Evolutionary conservation across 2,329 filamentous ascomycete species (phyloP), one percentile per base, ranked within the genome.

Genomic region (Fusarium mexicanum): DNA sequence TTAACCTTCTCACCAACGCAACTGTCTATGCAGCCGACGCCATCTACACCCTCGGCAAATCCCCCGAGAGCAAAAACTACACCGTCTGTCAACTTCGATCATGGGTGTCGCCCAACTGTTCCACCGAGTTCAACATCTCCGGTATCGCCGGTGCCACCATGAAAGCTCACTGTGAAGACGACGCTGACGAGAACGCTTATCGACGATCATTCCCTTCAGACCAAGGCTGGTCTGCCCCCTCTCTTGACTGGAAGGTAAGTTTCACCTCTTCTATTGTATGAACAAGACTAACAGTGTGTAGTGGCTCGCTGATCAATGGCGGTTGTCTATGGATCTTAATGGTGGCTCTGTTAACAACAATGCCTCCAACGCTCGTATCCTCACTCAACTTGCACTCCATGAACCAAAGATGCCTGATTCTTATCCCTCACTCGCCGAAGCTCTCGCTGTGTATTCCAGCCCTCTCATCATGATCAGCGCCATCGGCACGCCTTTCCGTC

Each of bases 391-490:
- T 18, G 85, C 89, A 10, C 85, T 89, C 0, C 57, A 61, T 0
- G 37, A 79, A 8, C 80, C 82, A 1, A 59, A 65, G 0, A 85
- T 94, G 2, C 83, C 87, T 40, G 80, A 85, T 1, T 77, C 81
- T 0, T 80, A 91, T 0, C 94, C 94, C 0, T 93, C 91, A 6
- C 86, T 93, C n/a, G 91, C 90, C 0, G 94, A 96, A 81, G 91
- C 91, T 0, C 80, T 96, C 0, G 92, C 93, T 0, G 92, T 94
- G 0, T 86, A 95, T 76, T 88, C 89, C 0, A 89, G 90, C 8
- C 91, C 89, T 41, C 94, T 92, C 0, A 80, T 95, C 1, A 86
- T 95, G 14, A 85, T 91, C 48, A 86, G 89, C 14, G 83, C 90
- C 5, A 81, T 88, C 14, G 86, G 89, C 64, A 83, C 91, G 0